Conservation (phyloP, 805 yeast genomes). For the Kodamaea kaohsiungensis region DNA sequence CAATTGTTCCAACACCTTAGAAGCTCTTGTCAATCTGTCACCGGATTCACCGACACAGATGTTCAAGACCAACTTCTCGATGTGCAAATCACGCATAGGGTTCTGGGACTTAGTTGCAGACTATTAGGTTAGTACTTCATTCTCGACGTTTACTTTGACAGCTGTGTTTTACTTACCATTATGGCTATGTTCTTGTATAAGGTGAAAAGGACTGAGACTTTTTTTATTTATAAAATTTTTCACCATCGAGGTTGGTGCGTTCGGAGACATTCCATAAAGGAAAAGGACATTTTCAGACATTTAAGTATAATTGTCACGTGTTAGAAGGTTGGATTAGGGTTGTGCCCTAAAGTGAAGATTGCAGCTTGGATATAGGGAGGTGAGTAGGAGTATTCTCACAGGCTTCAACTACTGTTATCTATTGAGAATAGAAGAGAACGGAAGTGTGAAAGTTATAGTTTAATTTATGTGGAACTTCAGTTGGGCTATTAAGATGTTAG, state of each 20-base stretch:
- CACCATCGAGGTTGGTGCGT: conserved; percentile 5
- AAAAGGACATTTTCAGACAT: neutral
- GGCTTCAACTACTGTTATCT: no score
- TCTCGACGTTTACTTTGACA: neutral
- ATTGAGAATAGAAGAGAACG: no score
- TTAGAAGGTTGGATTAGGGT: neutral
- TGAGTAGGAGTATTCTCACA: no score
- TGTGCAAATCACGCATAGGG: conserved; percentile 98
- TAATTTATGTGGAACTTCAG: no score
- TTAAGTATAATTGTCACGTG: neutral
- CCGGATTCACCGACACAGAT: conserved; percentile 99
- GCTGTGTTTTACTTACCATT: conserved; percentile 19
- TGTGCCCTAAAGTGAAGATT: no score
- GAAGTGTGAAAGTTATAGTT: no score
- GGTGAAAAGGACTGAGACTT: conserved; percentile 11
- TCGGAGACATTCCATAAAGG: neutral
- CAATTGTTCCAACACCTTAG: conserved; percentile 99
- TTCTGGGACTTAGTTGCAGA: conserved; percentile 58
- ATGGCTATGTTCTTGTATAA: conserved; percentile 18
- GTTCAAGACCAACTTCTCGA: conserved; percentile 99
- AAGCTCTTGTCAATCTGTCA: conserved; percentile 99
- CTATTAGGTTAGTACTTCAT: neutral
- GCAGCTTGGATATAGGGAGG: no score
- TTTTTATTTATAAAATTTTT: conserved; percentile 16
- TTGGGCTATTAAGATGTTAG: no score